phyloP scores from a whole-genome alignment of 768 basidiomycete species.

The Boletus fagicola region DNA sequence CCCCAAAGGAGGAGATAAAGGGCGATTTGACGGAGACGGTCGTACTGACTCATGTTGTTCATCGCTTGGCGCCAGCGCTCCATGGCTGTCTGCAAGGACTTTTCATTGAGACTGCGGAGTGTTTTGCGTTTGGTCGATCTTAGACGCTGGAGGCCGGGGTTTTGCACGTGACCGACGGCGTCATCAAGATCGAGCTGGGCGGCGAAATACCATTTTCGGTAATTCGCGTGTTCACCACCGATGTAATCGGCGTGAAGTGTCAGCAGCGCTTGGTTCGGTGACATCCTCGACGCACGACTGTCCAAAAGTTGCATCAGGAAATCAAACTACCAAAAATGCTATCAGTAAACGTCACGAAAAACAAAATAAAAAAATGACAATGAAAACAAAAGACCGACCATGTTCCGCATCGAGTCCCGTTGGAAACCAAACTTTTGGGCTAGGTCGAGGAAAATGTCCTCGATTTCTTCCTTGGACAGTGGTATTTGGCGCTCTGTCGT shows the following conservation, averaged over 20 bases:
- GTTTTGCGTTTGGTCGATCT: conserved; percentile 63
- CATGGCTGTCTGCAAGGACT: conserved; percentile 77
- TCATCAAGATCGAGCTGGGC: conserved; percentile 98
- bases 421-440: conserved; percentile 99
- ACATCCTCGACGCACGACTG: conserved; percentile 95
- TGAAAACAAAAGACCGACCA: conserved; percentile 51
- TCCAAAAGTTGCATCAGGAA: conserved; percentile 97
- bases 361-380: not conserved
- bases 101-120: conserved; percentile 55
- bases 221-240: conserved; percentile 97
- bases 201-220: conserved; percentile 99
- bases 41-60: conserved; percentile 99
- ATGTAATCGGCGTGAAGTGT: conserved; percentile 99
- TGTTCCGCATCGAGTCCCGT: conserved; percentile 92
- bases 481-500: conserved; percentile 88
- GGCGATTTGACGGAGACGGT: conserved; percentile 93
- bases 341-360: conserved; percentile 9
- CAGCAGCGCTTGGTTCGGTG: conserved; percentile 90
- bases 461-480: conserved; percentile 98
- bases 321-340: conserved; percentile 64
- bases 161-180: conserved; percentile 88
- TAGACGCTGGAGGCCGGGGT: conserved; percentile 85
- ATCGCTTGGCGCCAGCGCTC: conserved; percentile 96
- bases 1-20: conserved; percentile 97
- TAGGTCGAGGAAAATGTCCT: conserved; percentile 96